A percentile compares a stretch with the other conserved stretches of the same genome.
Evolutionary conservation across 768 basidiomycete genomes (phyloP).

Genomic region (Hebeloma cylindrosporum): DNA sequence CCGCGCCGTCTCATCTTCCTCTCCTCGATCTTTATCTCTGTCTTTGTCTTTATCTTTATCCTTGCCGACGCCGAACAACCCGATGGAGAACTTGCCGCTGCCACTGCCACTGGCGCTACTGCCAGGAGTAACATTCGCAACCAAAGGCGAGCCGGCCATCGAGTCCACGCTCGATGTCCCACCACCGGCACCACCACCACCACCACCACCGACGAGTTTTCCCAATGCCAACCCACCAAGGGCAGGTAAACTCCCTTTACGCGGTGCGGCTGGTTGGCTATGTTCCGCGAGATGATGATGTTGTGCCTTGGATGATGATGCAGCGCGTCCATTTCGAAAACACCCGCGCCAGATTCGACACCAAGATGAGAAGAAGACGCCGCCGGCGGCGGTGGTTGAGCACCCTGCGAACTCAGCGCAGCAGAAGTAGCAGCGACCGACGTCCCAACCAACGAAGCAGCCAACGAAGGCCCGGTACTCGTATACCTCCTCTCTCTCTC

Average conservation of each 20-base stretch:
- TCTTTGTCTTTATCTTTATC: slow-evolving; percentile 6
- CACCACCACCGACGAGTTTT: no score
- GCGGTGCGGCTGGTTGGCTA: neutral
- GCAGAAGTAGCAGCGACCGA: no score
- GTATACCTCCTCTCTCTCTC: neutral
- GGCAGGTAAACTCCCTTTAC: slow-evolving; percentile 12
- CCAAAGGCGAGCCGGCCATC: no score
- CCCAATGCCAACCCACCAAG: slow-evolving; percentile 7
- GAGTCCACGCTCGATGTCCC: no score
- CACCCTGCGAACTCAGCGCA: neutral
- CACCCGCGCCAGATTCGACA: neutral
- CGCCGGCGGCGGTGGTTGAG: neutral
- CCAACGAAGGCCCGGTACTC: neutral
- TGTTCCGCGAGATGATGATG: neutral
- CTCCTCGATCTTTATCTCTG: neutral
- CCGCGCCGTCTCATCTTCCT: neutral
- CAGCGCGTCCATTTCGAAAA: neutral
- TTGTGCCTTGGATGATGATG: neutral
- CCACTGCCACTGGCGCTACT: neutral
- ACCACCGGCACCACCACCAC: no score
- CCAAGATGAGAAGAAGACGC: neutral
- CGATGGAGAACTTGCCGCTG: slow-evolving; percentile 11
- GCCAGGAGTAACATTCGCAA: neutral
- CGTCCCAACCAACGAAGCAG: no score
- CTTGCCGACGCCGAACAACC: slow-evolving; percentile 14